phyloP scores from a whole-genome alignment of 2,329 filamentous ascomycete species.

The Aspergillus fijiensis region DNA sequence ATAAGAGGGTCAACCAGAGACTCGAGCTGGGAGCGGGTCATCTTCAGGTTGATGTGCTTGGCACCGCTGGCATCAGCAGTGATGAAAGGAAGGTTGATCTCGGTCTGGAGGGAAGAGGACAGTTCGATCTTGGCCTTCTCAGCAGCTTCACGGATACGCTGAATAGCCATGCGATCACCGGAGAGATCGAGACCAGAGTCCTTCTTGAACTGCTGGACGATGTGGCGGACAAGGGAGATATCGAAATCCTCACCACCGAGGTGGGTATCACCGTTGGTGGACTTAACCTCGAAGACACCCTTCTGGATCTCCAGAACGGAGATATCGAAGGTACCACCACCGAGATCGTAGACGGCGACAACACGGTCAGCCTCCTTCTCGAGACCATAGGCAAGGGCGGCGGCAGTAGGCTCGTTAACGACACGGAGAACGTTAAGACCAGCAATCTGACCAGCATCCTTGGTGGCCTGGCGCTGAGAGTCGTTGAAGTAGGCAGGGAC shows the following conservation, averaged over 20 bases:
- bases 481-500: slow-evolving; percentile 99
- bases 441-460: slow-evolving; percentile 95
- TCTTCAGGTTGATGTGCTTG: slow-evolving; percentile 97
- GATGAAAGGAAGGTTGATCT: slow-evolving; percentile 99
- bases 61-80: slow-evolving; percentile 92
- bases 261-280: slow-evolving; percentile 97
- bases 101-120: slow-evolving; percentile 90
- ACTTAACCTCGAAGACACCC: slow-evolving; percentile 98
- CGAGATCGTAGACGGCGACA: slow-evolving; percentile 95
- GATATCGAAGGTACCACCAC: slow-evolving; percentile 99
- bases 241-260: slow-evolving; percentile 98
- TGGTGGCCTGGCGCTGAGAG: slow-evolving; percentile 95
- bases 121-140: slow-evolving; percentile 99
- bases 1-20: slow-evolving; percentile 88
- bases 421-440: slow-evolving; percentile 96
- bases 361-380: slow-evolving; percentile 90
- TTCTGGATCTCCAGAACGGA: slow-evolving; percentile 96
- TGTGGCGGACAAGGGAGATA: slow-evolving; percentile 87
- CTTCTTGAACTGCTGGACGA: slow-evolving; percentile 95
- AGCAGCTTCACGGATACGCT: slow-evolving; percentile 96
- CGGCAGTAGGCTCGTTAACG: slow-evolving; percentile 96
- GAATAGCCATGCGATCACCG: slow-evolving; percentile 93
- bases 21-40: slow-evolving; percentile 90
- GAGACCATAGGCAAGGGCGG: slow-evolving; percentile 90
- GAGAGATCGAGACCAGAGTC: slow-evolving; percentile 89